Evolutionary conservation across 2,329 filamentous ascomycete genomes (phyloP), one percentile per base, ranked within the genome.

Genomic region (Plenodomus tracheiphilus): DNA sequence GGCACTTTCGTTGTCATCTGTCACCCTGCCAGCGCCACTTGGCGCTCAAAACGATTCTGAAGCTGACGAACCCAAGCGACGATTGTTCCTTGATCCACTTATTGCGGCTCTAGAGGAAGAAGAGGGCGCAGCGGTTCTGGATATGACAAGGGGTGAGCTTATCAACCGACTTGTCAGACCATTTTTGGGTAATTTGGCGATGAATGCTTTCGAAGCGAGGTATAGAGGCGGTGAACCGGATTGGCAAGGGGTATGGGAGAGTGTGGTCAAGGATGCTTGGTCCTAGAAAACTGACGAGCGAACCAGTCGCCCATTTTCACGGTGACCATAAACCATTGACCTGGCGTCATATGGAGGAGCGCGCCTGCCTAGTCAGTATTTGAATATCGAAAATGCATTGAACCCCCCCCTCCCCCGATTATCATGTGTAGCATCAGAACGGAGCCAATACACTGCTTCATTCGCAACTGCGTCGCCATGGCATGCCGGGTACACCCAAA

Each of bases 171-270:
- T 97, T 11, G 74, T 97, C 54, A 81, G 89, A 59, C 93, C 93
- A 0, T 97, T 97, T 74, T 91, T 97, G 67, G 88, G 87, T 13
- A 89, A 95, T 68, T 75, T 99, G 56, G 97, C 92, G 69, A 97
- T 99, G 64, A 89, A 87, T 69, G 87, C 89, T 0, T 99, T 97
- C 74, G 94, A 99, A 76, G 88, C 87, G 53, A 93, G 88, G 46
- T 99, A 99, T 71, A 85, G 87, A 15, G 92, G 97, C 85, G 86
- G 85, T 1, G 58, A 58, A 20, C 50, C 56, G 34, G 69, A 70
- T 46, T 65, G 58, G 59, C 61, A 61, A 32, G 62, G 62, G 4
- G 48, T 67, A 18, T 72, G 68, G 67, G 59, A 47, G 25, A 70
- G 67, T 42, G 61, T 64, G 25, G 69, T 71, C 2, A 51, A 42